Base-by-base conservation (phyloP, 768 basidiomycete species). In the Suillus subaureus region DNA sequence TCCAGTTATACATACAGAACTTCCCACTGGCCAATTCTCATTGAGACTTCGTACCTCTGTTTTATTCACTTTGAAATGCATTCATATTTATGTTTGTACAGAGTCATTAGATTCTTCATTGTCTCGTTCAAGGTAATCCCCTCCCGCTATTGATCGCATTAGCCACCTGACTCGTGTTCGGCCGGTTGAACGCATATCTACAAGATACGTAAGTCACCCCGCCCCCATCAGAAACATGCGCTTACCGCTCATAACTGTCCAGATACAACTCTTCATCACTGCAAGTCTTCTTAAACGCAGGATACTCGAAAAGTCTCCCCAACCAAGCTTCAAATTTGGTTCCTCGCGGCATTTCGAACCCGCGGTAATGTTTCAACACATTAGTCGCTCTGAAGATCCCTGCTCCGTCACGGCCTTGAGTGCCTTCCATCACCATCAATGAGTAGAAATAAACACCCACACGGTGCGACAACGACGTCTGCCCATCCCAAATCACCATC, bases 151-250 rank as follows among this genome's bases (percentile, higher is more conserved):
- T 92, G 69, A 92, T 92, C 5, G 91, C 91, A 68, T 85, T 87
- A 6, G 90, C 90, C 13, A 91, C 88, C 70, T 88, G 87, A 69
- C 90, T 91, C 5, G 90, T 91, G 71, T 91, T 89, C 4, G 91
- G 89, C 37, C 90, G 81, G 70, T 93, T 93, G 71, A 86, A 88
- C 0, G 91, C 90, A 70, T 92, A 92, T 71, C 91, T 92, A 66
- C 7, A 43, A 31, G 58, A 37, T 26, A 63, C 8, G 31, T 40
- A 23, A 12, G 15, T 55, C 47, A 33, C 60, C 28, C 26, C 6
- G 8, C 5, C 28, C 23, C 12, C 45, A 40, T 31, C 11, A 47
- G 6, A 16, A 26, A 52, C 15, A 58, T 7, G 23, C 33, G 69
- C 81, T 57, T 42, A 84, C 89, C 89, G 80, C 69, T 92, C 90